Base-by-base conservation (phyloP, 306 rosid genomes). In the Dalbergia cultrata region DNA sequence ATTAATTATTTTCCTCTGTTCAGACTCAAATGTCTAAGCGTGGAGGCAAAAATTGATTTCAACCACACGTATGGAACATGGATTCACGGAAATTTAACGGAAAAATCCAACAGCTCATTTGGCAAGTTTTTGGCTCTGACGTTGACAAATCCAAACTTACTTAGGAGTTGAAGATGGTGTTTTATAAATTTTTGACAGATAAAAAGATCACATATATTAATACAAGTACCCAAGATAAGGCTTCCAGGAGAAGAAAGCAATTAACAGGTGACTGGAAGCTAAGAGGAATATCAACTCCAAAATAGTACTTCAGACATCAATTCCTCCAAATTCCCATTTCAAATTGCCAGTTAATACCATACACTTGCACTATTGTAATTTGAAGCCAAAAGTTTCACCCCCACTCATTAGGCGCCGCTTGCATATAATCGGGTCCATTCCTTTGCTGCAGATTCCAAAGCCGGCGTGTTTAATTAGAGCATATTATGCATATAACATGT, bases 401-500 rank as follows among this genome's bases (percentile, higher is more conserved):
- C 85, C 67, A 59, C 34, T 66, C 84, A 57, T 93, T 78, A 93
- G 39, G 92, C 94, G 10, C 94, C 97, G 50, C 94, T 91, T 3
- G 97, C 97, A 66, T 91, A 93, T 76, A 93, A 81, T 58, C 94
- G 89, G 83, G 97, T 91, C 97, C 97, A 93, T 81, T 93, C 97
- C 86, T 93, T 93, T 0, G 97, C 97, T 93, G 90, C 84, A 85
- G 18, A 67, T 66, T 81, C 37, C 26, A 76, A 31, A 58, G 70
- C 53, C 53, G 45, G 7, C 49, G 45, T 65, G 44, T 34, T 34
- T n/a, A 54, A 44, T 66, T 58, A 72, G 66, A 35, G 45, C 45
- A 3, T 37, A 7, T 7, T 60, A 35, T 45, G 33, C 53, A 75
- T 68, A n/a, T 31, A 7, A 21, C 54, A 78, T 9, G 67, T n/a